Conservation (phyloP, 495 filamentous ascomycete species). For the Pyronema domesticum region DNA sequence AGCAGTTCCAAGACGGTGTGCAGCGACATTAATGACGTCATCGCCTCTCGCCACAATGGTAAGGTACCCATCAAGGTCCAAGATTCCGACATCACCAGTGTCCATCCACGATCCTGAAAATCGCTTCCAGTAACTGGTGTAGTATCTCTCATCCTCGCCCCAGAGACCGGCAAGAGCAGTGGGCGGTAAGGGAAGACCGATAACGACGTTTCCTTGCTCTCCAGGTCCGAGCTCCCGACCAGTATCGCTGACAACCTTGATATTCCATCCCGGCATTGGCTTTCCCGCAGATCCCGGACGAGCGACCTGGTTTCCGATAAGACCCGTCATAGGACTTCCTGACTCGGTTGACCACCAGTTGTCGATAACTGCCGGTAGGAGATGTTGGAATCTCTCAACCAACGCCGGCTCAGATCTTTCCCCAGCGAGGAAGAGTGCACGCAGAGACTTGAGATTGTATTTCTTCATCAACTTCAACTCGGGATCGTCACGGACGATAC, state of each 20-base stretch:
- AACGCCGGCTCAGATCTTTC: constrained; percentile 81
- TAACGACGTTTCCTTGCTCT: constrained; percentile 81
- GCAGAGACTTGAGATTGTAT: constrained; percentile 48
- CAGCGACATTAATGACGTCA: constrained; percentile 90
- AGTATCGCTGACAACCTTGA: constrained; percentile 62
- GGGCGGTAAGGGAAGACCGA: constrained; percentile 63
- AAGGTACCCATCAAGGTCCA: constrained; percentile 58
- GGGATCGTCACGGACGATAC: constrained; percentile 72
- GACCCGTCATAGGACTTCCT: constrained; percentile 71
- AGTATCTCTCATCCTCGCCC: constrained; percentile 68
- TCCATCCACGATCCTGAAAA: constrained; percentile 71
- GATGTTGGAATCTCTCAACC: constrained; percentile 55
- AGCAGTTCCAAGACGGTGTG: constrained; percentile 78
- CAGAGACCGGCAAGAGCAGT: constrained; percentile 74
- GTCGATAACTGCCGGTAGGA: constrained; percentile 58
- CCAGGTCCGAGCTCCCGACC: constrained; percentile 48
- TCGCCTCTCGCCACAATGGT: constrained; percentile 54
- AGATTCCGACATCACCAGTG: constrained; percentile 75
- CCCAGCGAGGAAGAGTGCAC: constrained; percentile 68
- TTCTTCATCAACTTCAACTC: constrained; percentile 46
- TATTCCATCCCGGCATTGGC: constrained; percentile 78
- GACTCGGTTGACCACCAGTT: constrained; percentile 97
- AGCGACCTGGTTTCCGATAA: constrained; percentile 26
- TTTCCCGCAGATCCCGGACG: constrained; percentile 79
- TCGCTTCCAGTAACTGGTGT: constrained; percentile 58